Evolutionary conservation across 371 early-diverging fungal genomes (phyloP).

Genomic region (Rhizopus delemar): DNA sequence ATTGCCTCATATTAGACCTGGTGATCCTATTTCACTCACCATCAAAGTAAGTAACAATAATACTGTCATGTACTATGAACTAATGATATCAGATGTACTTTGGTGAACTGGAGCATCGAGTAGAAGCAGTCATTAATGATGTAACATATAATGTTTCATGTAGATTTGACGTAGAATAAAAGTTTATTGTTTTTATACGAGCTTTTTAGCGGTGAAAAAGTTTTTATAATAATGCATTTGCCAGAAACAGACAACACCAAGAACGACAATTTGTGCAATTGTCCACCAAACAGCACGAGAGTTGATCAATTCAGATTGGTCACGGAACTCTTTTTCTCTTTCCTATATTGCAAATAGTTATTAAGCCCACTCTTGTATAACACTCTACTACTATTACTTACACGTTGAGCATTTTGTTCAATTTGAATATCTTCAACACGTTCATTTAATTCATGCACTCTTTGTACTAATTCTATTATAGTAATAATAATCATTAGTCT

Average conservation of each 20-base stretch:
- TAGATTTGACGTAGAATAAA: slow-evolving; percentile 37
- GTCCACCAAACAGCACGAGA: slow-evolving; percentile 88
- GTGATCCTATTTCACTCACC: slow-evolving; percentile 42
- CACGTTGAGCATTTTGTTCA: slow-evolving; percentile 89
- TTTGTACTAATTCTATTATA: slow-evolving; percentile 61
- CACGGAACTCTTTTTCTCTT: slow-evolving; percentile 88
- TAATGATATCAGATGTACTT: slow-evolving; percentile 53
- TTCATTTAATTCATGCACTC: slow-evolving; percentile 79
- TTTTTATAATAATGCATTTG: slow-evolving; percentile 88
- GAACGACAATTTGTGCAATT: slow-evolving; percentile 76
- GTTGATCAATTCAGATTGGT: slow-evolving; percentile 82
- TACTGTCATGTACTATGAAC: neutral
- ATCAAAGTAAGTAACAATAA: slow-evolving; percentile 30
- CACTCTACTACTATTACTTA: slow-evolving; percentile 42
- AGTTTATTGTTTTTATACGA: slow-evolving; percentile 63
- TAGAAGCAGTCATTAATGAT: slow-evolving; percentile 59
- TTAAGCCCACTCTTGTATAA: neutral
- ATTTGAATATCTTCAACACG: slow-evolving; percentile 81
- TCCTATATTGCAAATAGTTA: slow-evolving; percentile 50
- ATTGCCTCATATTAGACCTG: slow-evolving; percentile 40
- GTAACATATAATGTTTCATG: slow-evolving; percentile 49
- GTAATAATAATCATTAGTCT: too few species aligned
- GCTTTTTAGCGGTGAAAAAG: slow-evolving; percentile 94
- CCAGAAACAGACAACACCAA: slow-evolving; percentile 86
- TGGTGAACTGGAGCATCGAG: slow-evolving; percentile 62